Conservation (phyloP, 352 stramenopile genomes). For the Phytophthora cactorum region DNA sequence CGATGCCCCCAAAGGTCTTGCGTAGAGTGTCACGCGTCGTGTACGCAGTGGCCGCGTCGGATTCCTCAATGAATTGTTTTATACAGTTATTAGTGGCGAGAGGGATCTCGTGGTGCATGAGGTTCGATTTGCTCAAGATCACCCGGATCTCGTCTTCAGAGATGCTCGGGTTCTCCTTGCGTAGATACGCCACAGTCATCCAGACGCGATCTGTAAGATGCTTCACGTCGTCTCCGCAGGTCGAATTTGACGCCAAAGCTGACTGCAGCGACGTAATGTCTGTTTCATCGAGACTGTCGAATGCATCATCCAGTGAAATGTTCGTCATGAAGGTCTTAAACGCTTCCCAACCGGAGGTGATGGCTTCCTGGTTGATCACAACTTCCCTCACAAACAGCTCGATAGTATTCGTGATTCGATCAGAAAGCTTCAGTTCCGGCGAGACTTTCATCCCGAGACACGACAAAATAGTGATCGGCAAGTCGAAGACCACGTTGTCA, state of each 20-base stretch:
- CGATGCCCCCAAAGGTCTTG: slow-evolving; percentile 50
- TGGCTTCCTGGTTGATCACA: slow-evolving; percentile 23
- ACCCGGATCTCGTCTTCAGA: slow-evolving; percentile 28
- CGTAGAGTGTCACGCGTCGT: slow-evolving; percentile 45
- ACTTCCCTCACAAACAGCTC: slow-evolving; percentile 41
- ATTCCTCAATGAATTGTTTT: slow-evolving; percentile 29
- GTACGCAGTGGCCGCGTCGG: slow-evolving; percentile 13
- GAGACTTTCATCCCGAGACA: slow-evolving; percentile 37
- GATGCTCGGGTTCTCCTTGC: slow-evolving; percentile 16
- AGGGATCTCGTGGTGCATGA: slow-evolving; percentile 53
- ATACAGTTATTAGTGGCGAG: slow-evolving; percentile 42
- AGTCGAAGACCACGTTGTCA: slow-evolving; percentile 45
- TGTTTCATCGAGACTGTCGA: slow-evolving; percentile 17
- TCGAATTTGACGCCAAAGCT: slow-evolving; percentile 21
- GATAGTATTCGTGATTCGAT: slow-evolving; percentile 37
- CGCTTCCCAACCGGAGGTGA: slow-evolving; percentile 25
- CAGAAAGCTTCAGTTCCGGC: slow-evolving; percentile 22
- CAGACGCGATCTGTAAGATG: slow-evolving; percentile 23
- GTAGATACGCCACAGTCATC: slow-evolving; percentile 27
- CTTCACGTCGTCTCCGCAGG: slow-evolving; percentile 33
- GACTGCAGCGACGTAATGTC: slow-evolving; percentile 28
- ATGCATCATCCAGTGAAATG: slow-evolving; percentile 17
- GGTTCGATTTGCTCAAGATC: slow-evolving; percentile 33
- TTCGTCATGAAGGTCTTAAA: slow-evolving; percentile 35
- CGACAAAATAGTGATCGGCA: slow-evolving; percentile 42